These are phyloP conservation scores for Syzygium jambos DNA, from an alignment of 345 rosid species.

Conservation along the genomic window DNA sequence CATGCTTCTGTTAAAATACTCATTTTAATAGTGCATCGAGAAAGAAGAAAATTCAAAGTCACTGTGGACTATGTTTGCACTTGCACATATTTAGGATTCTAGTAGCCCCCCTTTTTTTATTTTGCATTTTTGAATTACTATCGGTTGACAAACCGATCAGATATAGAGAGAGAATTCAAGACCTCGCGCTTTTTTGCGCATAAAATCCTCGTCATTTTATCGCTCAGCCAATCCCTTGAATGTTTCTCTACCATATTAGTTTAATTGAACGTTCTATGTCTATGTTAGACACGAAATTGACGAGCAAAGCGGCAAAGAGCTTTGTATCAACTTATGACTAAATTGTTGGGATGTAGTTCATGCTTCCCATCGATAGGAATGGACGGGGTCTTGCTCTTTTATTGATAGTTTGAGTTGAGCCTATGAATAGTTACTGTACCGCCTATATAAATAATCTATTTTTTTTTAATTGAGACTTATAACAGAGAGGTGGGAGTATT, in stretches of 20 bases:
- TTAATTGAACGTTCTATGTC: not conserved
- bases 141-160: not conserved
- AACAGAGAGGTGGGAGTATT: too few species aligned
- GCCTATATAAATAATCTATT: too few species aligned
- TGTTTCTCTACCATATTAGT: not conserved
- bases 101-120: not conserved
- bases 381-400: too few species aligned
- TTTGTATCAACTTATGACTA: not conserved
- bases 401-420: too few species aligned
- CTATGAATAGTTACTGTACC: too few species aligned
- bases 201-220: not conserved
- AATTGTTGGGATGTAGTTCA: too few species aligned
- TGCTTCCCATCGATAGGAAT: too few species aligned
- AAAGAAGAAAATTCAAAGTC: not conserved
- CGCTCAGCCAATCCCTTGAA: not conserved
- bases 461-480: too few species aligned
- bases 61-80: not conserved
- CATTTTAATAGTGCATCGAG: not conserved
- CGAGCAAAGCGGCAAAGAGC: accelerated
- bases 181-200: not conserved
- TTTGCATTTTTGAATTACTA: not conserved
- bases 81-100: not conserved
- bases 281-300: not conserved
- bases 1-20: not conserved
- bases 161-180: not conserved